phyloP scores from a whole-genome alignment of 441 rosid species.

The Cnidoscolus chayamansa region DNA sequence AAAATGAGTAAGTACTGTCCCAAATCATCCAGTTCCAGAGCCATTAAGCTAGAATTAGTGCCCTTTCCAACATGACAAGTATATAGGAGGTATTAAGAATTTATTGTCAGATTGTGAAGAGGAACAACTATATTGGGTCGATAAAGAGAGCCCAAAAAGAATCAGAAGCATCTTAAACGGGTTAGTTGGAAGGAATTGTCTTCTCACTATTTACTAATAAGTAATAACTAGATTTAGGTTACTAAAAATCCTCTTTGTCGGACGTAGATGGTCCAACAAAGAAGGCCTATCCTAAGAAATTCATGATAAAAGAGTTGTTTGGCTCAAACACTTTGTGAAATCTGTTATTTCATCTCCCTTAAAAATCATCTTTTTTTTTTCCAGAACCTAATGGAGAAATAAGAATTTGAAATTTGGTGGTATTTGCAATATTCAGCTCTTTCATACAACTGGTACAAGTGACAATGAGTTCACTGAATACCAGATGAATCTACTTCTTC shows the following conservation, averaged over 20 bases:
- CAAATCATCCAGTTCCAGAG: not conserved
- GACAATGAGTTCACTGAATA: not conserved
- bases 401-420: not conserved
- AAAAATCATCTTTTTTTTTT: not conserved
- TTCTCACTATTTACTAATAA: not conserved
- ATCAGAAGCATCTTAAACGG: not conserved
- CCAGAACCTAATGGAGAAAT: not conserved
- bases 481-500: not conserved
- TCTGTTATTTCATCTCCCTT: not conserved
- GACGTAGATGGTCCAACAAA: not conserved
- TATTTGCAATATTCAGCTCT: conserved; percentile 1
- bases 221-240: not conserved
- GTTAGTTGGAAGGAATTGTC: not conserved
- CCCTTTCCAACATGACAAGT: not conserved
- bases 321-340: not conserved
- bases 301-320: not conserved
- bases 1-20: not conserved
- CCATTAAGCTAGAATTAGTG: not conserved
- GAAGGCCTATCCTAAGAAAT: not conserved
- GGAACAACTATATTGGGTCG: not conserved
- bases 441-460: not conserved
- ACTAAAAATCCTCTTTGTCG: too few relatives aligned
- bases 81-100: not conserved
- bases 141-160: not conserved
- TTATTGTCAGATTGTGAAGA: not conserved